Evolutionary conservation across 2,329 filamentous ascomycete species (phyloP).

Genomic region (Akanthomyces muscarius): DNA sequence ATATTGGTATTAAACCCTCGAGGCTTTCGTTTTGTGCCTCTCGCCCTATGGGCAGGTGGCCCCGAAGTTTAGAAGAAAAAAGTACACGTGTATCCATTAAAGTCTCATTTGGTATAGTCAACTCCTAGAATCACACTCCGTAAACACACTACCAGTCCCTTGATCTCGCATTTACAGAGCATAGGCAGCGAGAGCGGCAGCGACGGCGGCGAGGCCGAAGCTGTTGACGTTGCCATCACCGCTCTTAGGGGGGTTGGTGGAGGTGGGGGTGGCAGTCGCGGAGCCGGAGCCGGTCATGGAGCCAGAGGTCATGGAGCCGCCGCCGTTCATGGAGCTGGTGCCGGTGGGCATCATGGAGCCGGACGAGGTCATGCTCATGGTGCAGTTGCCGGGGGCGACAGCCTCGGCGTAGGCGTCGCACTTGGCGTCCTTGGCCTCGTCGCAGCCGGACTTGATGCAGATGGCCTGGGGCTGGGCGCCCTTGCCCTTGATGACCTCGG

Average conservation of each 20-base stretch:
- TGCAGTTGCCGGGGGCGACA: conserved; percentile 21
- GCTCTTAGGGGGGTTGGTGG: conserved; percentile 18
- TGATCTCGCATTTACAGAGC: conserved; percentile 21
- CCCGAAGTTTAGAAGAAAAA: not conserved
- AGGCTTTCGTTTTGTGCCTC: not conserved
- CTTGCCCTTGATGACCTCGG: conserved; percentile 42
- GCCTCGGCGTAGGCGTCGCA: conserved; percentile 43
- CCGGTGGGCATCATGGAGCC: conserved; percentile 20
- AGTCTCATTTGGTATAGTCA: not conserved
- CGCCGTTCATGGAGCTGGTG: conserved; percentile 24
- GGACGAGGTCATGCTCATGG: conserved; percentile 9
- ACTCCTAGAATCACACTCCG: not conserved
- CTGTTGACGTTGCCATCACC: conserved; percentile 26
- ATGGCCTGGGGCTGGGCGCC: conserved; percentile 50
- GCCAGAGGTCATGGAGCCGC: not conserved
- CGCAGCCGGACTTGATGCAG: conserved; percentile 49
- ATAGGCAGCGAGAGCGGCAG: conserved; percentile 28
- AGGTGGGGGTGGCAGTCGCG: conserved; percentile 14
- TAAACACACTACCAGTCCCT: not conserved
- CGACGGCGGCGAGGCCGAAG: conserved; percentile 26
- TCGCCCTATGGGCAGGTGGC: not conserved
- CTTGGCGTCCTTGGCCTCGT: conserved; percentile 39
- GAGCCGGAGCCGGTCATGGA: conserved; percentile 18
- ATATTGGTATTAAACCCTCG: conserved; percentile 7
- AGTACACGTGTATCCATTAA: not conserved